Evolutionary conservation across 78 protist genomes (phyloP).

Genomic region (Diacronema lutheri): DNA sequence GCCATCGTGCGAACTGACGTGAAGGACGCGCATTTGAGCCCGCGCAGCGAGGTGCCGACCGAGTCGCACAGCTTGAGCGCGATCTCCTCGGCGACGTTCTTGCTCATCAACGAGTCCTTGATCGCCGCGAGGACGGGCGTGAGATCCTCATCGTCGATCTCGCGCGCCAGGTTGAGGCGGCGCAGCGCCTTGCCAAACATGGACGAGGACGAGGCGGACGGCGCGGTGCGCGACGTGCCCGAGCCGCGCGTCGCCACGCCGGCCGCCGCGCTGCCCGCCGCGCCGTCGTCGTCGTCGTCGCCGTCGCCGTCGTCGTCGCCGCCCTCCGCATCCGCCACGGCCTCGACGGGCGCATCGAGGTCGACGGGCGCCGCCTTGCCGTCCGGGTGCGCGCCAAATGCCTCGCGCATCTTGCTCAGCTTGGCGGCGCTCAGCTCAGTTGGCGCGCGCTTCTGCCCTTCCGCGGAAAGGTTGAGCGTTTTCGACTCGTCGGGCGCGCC

Average conservation of each 20-base stretch:
- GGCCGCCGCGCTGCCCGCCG: background rate
- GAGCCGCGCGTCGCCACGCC: background rate
- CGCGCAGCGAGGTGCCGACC: slow-evolving; percentile 62
- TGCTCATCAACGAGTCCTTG: slow-evolving; percentile 63
- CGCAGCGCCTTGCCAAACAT: background rate
- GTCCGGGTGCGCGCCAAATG: background rate
- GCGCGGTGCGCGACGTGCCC: background rate
- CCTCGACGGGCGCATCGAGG: background rate
- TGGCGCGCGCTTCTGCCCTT: background rate
- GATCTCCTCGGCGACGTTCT: slow-evolving; percentile 93
- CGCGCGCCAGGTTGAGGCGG: background rate
- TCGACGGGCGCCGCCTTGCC: background rate
- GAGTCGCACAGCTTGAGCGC: slow-evolving; percentile 78
- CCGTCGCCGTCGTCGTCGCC: background rate
- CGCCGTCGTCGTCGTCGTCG: background rate
- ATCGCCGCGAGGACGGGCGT: slow-evolving; percentile 62
- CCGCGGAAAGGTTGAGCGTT: background rate
- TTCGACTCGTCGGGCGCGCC: background rate
- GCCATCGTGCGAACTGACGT: slow-evolving; percentile 19
- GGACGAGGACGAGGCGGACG: background rate
- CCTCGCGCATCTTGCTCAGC: background rate
- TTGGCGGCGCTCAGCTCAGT: no score
- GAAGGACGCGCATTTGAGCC: slow-evolving; percentile 52
- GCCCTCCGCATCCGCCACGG: background rate
- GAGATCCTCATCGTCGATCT: slow-evolving; percentile 36